Conservation (phyloP, 768 basidiomycete genomes). For the Lactarius hatsudake region DNA sequence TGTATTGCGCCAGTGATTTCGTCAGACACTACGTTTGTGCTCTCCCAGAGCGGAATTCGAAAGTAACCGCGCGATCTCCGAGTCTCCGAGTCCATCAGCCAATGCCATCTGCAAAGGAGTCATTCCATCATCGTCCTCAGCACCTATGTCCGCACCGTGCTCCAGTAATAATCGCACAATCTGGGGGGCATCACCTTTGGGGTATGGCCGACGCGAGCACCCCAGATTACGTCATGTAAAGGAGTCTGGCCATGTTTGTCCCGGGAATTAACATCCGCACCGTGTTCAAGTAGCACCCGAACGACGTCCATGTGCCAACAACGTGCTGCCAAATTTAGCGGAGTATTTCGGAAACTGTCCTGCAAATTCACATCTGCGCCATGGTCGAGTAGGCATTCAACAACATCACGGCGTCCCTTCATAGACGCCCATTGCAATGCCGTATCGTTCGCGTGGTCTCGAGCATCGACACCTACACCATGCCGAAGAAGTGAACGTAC, state of each 20-base stretch:
- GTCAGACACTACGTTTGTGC: background rate
- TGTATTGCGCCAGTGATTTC: too few species aligned
- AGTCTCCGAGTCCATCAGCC: background rate
- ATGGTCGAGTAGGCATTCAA: background rate
- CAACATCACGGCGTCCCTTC: background rate
- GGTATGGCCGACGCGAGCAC: background rate
- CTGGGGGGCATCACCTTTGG: background rate
- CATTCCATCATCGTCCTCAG: background rate
- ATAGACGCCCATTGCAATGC: background rate
- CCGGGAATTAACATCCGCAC: background rate
- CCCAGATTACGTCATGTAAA: background rate
- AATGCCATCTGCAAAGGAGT: background rate
- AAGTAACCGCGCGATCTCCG: background rate
- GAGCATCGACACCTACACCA: background rate
- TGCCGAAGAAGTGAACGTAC: background rate
- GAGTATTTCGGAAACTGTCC: background rate
- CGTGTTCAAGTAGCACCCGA: background rate
- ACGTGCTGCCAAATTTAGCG: background rate
- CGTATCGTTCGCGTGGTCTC: rapidly evolving
- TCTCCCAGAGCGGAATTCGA: too few species aligned
- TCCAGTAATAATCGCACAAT: background rate
- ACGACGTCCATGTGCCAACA: background rate
- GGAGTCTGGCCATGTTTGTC: background rate
- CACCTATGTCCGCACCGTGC: background rate
- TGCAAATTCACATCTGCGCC: background rate